Conservation (phyloP, 805 yeast genomes). For the Nakazawaea pomicola region DNA sequence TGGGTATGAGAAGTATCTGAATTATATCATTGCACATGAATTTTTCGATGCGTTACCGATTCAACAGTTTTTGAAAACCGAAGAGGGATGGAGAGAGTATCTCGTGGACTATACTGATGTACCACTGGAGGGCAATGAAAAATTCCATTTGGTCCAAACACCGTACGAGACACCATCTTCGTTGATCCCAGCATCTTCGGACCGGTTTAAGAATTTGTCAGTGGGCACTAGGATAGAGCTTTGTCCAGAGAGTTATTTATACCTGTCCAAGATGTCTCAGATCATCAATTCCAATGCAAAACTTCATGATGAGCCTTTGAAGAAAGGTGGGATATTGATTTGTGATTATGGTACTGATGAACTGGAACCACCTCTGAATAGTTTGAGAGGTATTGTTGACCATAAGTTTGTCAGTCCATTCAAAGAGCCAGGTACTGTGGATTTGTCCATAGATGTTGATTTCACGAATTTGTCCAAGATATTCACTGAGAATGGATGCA, state of each 20-base stretch:
- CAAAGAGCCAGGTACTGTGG: slow-evolving; percentile 72
- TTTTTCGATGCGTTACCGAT: slow-evolving; percentile 86
- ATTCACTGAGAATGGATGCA: slow-evolving; percentile 19
- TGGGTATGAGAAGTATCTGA: slow-evolving; percentile 29
- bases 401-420: slow-evolving; percentile 77
- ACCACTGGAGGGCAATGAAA: slow-evolving; percentile 15
- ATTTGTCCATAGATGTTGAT: slow-evolving; percentile 80
- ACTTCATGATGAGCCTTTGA: slow-evolving; percentile 16
- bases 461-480: slow-evolving; percentile 51
- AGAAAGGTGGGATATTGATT: slow-evolving; percentile 59
- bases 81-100: slow-evolving; percentile 75
- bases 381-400: slow-evolving; percentile 66
- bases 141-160: slow-evolving; percentile 51
- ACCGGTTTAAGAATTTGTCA: slow-evolving; percentile 49
- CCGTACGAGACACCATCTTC: slow-evolving; percentile 62
- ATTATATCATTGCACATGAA: slow-evolving; percentile 76
- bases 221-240: slow-evolving; percentile 61
- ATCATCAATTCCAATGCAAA: slow-evolving; percentile 30
- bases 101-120: slow-evolving; percentile 51
- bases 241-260: slow-evolving; percentile 66
- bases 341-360: slow-evolving; percentile 74
- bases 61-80: slow-evolving; percentile 56
- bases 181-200: slow-evolving; percentile 43
- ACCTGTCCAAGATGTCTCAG: slow-evolving; percentile 47
- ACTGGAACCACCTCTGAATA: slow-evolving; percentile 61